A percentile compares a stretch with the other conserved stretches of the same genome.
Evolutionary conservation across 805 yeast species (phyloP).

Genomic region (Monosporozyma yasuniensis): DNA sequence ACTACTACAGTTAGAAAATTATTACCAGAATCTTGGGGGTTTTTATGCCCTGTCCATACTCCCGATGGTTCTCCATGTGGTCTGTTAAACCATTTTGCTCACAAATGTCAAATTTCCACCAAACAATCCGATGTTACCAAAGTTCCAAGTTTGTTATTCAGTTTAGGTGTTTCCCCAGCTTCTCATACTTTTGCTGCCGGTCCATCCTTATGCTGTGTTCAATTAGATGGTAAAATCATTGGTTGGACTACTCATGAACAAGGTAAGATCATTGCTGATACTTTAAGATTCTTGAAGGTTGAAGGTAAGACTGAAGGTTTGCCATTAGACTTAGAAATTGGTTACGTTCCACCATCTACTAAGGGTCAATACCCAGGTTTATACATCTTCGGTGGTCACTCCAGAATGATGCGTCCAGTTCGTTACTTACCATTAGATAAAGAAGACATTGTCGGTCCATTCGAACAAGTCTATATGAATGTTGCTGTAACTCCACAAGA

Average conservation of each 20-base stretch:
- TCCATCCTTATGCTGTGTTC: slow-evolving; percentile 81
- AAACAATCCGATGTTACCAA: slow-evolving; percentile 60
- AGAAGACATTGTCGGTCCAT: slow-evolving; percentile 88
- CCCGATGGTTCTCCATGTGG: slow-evolving; percentile 99
- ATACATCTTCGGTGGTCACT: slow-evolving; percentile 80
- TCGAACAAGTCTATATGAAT: slow-evolving; percentile 95
- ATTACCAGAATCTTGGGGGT: slow-evolving; percentile 98
- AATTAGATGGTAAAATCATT: slow-evolving; percentile 81
- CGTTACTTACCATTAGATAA: slow-evolving; percentile 79
- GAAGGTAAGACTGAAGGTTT: slow-evolving; percentile 59
- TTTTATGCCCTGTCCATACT: slow-evolving; percentile 96
- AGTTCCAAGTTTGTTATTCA: slow-evolving; percentile 56
- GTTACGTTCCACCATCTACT: slow-evolving; percentile 90
- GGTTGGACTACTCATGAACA: slow-evolving; percentile 93
- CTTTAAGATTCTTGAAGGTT: slow-evolving; percentile 87
- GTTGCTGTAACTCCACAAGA: slow-evolving; percentile 92
- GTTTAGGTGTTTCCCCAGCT: slow-evolving; percentile 75
- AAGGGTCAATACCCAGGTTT: slow-evolving; percentile 98
- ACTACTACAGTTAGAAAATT: slow-evolving; percentile 95
- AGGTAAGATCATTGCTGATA: slow-evolving; percentile 78
- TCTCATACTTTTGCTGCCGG: slow-evolving; percentile 73
- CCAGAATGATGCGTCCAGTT: slow-evolving; percentile 95
- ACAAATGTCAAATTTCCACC: slow-evolving; percentile 85
- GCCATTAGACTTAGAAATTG: slow-evolving; percentile 83
- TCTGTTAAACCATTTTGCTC: slow-evolving; percentile 89